Percentiles rank a stretch among this genome's conserved stretches.
These are phyloP conservation scores for Brasenia schreberi DNA, from an alignment of 164 flowering plant genomes.

Conservation along the genomic window DNA sequence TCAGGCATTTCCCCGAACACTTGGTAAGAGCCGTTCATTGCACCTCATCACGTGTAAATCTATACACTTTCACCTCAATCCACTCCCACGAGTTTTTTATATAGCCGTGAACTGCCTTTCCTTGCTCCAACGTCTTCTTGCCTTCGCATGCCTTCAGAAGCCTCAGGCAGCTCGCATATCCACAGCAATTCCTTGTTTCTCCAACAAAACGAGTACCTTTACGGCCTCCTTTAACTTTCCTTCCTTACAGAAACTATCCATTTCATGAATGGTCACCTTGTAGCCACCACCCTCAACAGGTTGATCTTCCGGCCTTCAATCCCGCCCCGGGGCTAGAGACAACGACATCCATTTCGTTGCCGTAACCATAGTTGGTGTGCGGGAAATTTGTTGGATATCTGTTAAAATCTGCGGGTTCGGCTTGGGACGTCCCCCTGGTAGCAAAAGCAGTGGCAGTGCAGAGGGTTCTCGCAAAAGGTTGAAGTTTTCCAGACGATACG, in stretches of 20 bases:
- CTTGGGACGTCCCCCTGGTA: too few relatives aligned
- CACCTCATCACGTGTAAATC: slow-evolving; percentile 61
- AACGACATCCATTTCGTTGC: too few relatives aligned
- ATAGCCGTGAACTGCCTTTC: slow-evolving; percentile 38
- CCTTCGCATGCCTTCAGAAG: slow-evolving; percentile 53
- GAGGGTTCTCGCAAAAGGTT: too few relatives aligned
- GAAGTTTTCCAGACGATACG: too few relatives aligned
- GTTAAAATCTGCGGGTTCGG: too few relatives aligned
- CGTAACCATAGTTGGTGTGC: too few relatives aligned
- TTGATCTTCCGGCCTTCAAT: not conserved
- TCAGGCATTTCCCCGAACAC: slow-evolving; percentile 45
- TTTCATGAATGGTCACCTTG: slow-evolving; percentile 34
- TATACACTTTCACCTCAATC: slow-evolving; percentile 25
- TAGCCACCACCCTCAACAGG: slow-evolving; percentile 10
- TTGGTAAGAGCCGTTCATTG: slow-evolving; percentile 37
- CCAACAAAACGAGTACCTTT: slow-evolving; percentile 32
- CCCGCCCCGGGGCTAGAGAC: too few relatives aligned
- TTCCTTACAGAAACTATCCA: slow-evolving; percentile 40
- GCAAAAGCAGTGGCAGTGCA: too few relatives aligned
- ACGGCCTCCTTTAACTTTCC: slow-evolving; percentile 57
- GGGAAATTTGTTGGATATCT: too few relatives aligned
- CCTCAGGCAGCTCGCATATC: slow-evolving; percentile 29
- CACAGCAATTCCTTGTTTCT: slow-evolving; percentile 20
- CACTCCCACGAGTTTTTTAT: slow-evolving; percentile 17
- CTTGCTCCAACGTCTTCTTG: slow-evolving; percentile 36